Evolutionary conservation across 257 asterid genomes (phyloP), one percentile per base, ranked within the genome.

Genomic region (Fraxinus americana): DNA sequence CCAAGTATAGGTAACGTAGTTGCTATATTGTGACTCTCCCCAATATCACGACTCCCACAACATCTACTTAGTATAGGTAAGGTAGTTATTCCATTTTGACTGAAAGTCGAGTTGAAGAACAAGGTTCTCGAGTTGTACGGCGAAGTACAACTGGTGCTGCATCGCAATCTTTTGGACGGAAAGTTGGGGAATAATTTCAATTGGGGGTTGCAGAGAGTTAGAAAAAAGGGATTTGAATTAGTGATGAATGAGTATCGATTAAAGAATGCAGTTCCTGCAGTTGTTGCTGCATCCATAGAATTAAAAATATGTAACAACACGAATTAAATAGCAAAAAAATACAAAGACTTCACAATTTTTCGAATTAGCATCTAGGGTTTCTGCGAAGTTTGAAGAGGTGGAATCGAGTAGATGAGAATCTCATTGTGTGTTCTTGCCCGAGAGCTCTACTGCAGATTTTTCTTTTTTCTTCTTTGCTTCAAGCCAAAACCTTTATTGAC

Each of bases 231-330:
- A 48, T 65, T 88, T 8, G 86, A 77, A 34, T 45, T 27, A 48
- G 78, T 38, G 16, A 78, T 35, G 50, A 84, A 70, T 52, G 87
- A 59, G 41, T 83, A 48, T 32, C 86, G 86, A 38, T 75, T 72
- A 71, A 84, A 54, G 36, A 83, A 54, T 75, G 90, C 35, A 82
- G 75, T 63, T 75, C 86, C 89, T 32, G 85, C 54, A 2, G 85
- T 79, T 17, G 84, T 85, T 67, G 87, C 86, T 59, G 89, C 90
- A 29, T 85, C 92, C 97, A 94, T 92, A 84, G 71, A 79, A 75
- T 36, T 35, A 78, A 41, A 41, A 41, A 45, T 54, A 30, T 35
- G 12, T 30, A 71, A 78, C 36, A 82, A 30, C 23, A 48, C 43
- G 30, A 65, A 39, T 25, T 72, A 39, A 59, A 5, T 48, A 48